A percentile compares a stretch with the other conserved stretches of the same genome.
Evolutionary conservation across 192 early-diverging fungal genomes (phyloP).

Genomic region (Entomortierella beljakovae): DNA sequence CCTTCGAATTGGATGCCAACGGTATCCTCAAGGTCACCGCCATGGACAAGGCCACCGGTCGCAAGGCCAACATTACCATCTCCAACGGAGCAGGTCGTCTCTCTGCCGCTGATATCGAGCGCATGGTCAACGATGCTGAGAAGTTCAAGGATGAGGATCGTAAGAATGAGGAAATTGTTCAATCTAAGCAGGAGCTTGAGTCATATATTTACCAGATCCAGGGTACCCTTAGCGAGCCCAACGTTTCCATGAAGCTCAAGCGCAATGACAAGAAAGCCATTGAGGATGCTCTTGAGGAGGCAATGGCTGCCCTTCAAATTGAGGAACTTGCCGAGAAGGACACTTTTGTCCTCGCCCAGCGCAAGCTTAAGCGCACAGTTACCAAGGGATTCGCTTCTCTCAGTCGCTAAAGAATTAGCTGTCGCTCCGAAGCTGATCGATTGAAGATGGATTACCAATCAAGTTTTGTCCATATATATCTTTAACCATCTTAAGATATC

Average conservation of each 20-base stretch:
- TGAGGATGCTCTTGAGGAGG: conserved; percentile 80
- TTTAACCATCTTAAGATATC: neutral
- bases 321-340: conserved; percentile 69
- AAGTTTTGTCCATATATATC: neutral
- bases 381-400: conserved; percentile 59
- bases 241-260: conserved; percentile 78
- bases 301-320: conserved; percentile 80
- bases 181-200: conserved; percentile 88
- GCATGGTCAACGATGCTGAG: conserved; percentile 93
- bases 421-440: conserved; percentile 42
- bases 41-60: conserved; percentile 91
- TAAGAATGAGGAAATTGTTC: conserved; percentile 77
- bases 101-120: conserved; percentile 91
- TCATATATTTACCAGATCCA: conserved; percentile 78
- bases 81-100: conserved; percentile 94
- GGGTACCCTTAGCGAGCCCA: conserved; percentile 74
- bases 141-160: conserved; percentile 85
- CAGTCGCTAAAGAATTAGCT: conserved; percentile 74
- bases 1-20: conserved; percentile 88
- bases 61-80: conserved; percentile 94
- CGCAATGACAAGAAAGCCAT: conserved; percentile 76
- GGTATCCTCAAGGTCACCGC: conserved; percentile 93
- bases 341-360: conserved; percentile 71
- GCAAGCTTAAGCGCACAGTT: conserved; percentile 76
- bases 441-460: neutral